A percentile compares a stretch with the other conserved stretches of the same genome.
phyloP scores from a whole-genome alignment of 305 asterid species.

The Euphrasia arctica region DNA sequence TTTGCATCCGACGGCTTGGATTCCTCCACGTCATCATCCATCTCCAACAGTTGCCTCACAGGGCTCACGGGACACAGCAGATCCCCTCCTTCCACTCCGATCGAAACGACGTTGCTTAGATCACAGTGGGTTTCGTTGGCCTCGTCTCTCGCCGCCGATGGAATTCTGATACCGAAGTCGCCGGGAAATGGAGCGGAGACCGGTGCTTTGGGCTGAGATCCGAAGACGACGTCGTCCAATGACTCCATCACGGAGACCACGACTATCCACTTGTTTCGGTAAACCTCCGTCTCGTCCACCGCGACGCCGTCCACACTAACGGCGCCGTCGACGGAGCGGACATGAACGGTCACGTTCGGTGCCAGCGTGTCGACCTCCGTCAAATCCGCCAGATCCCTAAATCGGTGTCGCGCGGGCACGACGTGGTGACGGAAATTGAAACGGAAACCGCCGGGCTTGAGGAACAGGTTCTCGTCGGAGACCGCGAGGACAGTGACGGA shows the following conservation, averaged over 20 bases:
- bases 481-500: conserved; percentile 59
- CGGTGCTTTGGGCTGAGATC: conserved; percentile 15
- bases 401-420: conserved; percentile 43
- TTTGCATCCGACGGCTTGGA: conserved; percentile 32
- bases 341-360: conserved; percentile 37
- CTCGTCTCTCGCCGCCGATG: conserved; percentile 9
- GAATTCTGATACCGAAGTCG: neutral
- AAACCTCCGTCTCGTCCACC: conserved; percentile 46
- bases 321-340: conserved; percentile 38
- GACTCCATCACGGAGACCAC: conserved; percentile 44
- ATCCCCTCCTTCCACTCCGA: conserved; percentile 49
- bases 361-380: conserved; percentile 48
- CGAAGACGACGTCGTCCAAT: conserved; percentile 39
- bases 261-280: conserved; percentile 62
- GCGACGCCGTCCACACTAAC: conserved; percentile 49
- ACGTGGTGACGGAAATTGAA: conserved; percentile 63
- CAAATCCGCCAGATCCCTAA: conserved; percentile 26
- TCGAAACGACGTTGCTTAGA: conserved; percentile 24
- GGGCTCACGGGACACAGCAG: conserved; percentile 42
- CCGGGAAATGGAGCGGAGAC: conserved; percentile 28
- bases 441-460: conserved; percentile 42
- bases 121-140: conserved; percentile 27
- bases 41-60: conserved; percentile 31
- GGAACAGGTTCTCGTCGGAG: conserved; percentile 49
- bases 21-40: conserved; percentile 32